Percentiles rank a stretch among this genome's conserved stretches.
phyloP scores from a whole-genome alignment of 2,329 filamentous ascomycete species.

The Helminthosporium solani region DNA sequence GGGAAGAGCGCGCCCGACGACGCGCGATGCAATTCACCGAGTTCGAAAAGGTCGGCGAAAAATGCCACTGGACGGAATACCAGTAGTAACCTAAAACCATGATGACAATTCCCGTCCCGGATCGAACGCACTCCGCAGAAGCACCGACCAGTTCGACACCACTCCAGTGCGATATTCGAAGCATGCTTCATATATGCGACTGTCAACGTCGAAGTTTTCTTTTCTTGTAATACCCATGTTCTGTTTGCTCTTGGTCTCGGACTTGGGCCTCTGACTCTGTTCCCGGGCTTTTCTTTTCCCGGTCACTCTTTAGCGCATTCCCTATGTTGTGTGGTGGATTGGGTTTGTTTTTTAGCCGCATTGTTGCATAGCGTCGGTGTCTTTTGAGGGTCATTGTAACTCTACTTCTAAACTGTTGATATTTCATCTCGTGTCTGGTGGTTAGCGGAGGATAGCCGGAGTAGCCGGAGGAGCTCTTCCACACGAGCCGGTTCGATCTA shows the following conservation, averaged over 20 bases:
- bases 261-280: background rate
- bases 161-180: background rate
- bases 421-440: background rate
- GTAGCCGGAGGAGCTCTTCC: background rate
- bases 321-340: background rate
- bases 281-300: background rate
- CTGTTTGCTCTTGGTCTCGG: background rate
- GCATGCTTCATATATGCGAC: background rate
- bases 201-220: background rate
- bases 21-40: conserved; percentile 19
- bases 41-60: conserved; percentile 35
- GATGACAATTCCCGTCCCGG: conserved; percentile 2
- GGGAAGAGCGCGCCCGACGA: conserved; percentile 32
- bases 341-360: background rate
- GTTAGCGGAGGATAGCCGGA: background rate
- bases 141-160: background rate
- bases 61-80: conserved; percentile 37
- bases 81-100: conserved; percentile 18
- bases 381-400: background rate
- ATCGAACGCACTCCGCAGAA: background rate
- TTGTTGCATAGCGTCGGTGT: conserved; percentile 10
- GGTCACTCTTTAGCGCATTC: background rate
- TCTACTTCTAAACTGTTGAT: background rate
- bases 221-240: conserved; percentile 9
- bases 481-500: background rate